Evolutionary conservation across 257 asterid species (phyloP).

Genomic region (Phtheirospermum japonicum): DNA sequence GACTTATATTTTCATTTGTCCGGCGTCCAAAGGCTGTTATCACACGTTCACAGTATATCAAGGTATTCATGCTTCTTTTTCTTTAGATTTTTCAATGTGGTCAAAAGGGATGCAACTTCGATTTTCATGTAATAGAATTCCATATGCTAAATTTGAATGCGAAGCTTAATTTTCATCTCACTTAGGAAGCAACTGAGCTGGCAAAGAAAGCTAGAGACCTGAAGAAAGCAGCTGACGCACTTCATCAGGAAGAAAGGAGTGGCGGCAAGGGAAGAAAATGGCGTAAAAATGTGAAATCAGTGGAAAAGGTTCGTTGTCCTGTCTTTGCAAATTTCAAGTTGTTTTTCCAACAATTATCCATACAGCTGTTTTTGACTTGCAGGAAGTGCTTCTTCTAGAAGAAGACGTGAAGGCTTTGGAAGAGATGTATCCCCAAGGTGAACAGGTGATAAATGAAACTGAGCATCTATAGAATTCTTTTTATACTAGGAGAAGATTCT

Average conservation of each 20-base stretch:
- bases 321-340: constrained; percentile 11
- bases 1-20: constrained; percentile 76
- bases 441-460: constrained; percentile 59
- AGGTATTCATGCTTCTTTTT: constrained; percentile 44
- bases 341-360: too few species aligned
- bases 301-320: constrained; percentile 60
- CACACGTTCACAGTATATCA: constrained; percentile 91
- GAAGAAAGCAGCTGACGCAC: constrained; percentile 83
- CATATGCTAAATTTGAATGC: constrained; percentile 6
- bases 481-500: constrained; percentile 6
- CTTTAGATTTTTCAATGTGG: constrained; percentile 7
- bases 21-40: constrained; percentile 95
- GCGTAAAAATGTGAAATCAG: constrained; percentile 88
- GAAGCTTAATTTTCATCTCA: constrained; percentile 28
- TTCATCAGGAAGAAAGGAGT: constrained; percentile 85
- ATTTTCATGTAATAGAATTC: constrained; percentile 7
- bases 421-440: constrained; percentile 99
- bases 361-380: constrained; percentile 24
- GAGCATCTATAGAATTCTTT: not conserved
- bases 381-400: constrained; percentile 90
- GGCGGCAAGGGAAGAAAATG: constrained; percentile 87
- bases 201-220: constrained; percentile 82
- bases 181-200: constrained; percentile 88
- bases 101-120: not conserved
- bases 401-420: constrained; percentile 87